Percentiles rank a stretch among this genome's conserved stretches.
phyloP scores from a whole-genome alignment of 345 rosid genomes.

The Jatropha curcas region DNA sequence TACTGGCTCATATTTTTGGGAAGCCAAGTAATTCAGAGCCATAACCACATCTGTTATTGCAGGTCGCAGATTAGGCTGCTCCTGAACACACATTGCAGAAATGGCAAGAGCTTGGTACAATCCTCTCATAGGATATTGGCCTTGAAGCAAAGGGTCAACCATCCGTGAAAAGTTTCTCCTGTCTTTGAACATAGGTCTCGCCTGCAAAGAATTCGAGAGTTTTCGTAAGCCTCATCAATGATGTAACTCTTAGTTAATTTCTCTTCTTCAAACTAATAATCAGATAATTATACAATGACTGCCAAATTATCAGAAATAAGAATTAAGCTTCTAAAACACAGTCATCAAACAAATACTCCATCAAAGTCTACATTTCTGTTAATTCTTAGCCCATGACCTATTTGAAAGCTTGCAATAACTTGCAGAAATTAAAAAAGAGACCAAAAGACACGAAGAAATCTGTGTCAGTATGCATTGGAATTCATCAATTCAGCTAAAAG shows the following conservation, averaged over 20 bases:
- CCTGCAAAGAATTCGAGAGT: conserved; percentile 28
- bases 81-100: conserved; percentile 52
- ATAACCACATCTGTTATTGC: conserved; percentile 40
- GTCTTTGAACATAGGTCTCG: conserved; percentile 48
- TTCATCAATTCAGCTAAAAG: not conserved
- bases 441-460: too few relatives aligned
- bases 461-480: too few relatives aligned
- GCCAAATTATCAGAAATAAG: not conserved
- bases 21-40: conserved; percentile 42
- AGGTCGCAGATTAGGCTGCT: conserved; percentile 47
- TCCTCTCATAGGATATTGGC: conserved; percentile 40
- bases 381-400: not conserved
- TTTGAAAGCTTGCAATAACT: not conserved
- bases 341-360: too few relatives aligned
- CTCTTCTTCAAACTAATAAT: not conserved
- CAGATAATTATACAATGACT: not conserved
- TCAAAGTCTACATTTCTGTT: not conserved
- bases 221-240: not conserved
- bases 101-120: conserved; percentile 51
- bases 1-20: conserved; percentile 33
- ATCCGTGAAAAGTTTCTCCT: conserved; percentile 36
- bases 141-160: conserved; percentile 43
- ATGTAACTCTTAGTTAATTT: not conserved
- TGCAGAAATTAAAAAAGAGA: too few relatives aligned
- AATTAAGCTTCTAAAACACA: not conserved